These are phyloP conservation scores for Syzygium jambos DNA, from an alignment of 345 rosid species.

Conservation along the genomic window DNA sequence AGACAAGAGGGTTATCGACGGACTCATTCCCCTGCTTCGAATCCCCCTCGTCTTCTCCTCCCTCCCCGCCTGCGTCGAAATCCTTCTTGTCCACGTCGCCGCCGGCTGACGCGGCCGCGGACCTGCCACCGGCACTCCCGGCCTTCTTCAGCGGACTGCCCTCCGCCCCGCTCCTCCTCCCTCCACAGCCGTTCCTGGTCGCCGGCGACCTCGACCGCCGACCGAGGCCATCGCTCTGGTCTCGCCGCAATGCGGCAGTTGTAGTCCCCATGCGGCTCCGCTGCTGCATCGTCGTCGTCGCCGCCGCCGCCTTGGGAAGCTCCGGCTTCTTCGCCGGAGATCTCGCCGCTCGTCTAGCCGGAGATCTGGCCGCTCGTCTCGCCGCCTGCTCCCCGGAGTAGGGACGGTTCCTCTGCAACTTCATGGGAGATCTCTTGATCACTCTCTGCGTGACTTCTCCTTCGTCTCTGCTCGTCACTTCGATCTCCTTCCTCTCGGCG, in stretches of 20 bases:
- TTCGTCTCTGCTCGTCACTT: slow-evolving; percentile 3
- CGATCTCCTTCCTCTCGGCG: slow-evolving; percentile 2
- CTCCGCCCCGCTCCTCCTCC: slow-evolving; percentile 16
- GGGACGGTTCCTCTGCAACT: not conserved
- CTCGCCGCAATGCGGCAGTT: not conserved
- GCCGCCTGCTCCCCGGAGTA: not conserved
- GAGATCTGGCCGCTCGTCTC: not conserved
- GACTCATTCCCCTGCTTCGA: slow-evolving; percentile 23
- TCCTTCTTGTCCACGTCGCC: slow-evolving; percentile 1
- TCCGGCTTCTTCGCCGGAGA: not conserved
- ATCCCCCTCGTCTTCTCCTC: slow-evolving; percentile 6
- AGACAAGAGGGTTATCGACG: slow-evolving; percentile 49
- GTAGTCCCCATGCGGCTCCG: not conserved
- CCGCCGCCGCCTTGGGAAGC: not conserved
- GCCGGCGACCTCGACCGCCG: slow-evolving; percentile 41
- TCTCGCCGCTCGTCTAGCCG: not conserved
- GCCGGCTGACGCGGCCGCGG: not conserved
- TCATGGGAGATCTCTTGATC: not conserved
- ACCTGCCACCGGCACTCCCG: slow-evolving; percentile 9
- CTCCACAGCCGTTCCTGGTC: slow-evolving; percentile 16
- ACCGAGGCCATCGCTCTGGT: not conserved
- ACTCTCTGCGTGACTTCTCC: not conserved
- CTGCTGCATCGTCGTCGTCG: not conserved
- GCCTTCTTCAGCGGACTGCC: slow-evolving; percentile 18
- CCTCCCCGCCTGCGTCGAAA: slow-evolving; percentile 4